Base-by-base conservation (phyloP, 805 yeast genomes). In the Brettanomyces sp. region DNA sequence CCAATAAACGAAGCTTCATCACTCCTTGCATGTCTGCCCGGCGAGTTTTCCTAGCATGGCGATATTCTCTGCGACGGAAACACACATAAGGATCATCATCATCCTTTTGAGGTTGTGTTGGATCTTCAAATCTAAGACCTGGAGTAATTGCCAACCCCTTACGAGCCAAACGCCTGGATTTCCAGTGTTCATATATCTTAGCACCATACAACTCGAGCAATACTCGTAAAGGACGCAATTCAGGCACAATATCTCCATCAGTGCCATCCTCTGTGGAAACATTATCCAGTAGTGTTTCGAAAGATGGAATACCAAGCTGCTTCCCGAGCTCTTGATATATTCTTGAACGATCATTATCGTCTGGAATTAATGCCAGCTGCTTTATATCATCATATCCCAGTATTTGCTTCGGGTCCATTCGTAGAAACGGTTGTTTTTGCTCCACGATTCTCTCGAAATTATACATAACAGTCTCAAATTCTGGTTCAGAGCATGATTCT, bases 31-130 rank as follows among this genome's bases (percentile, higher is more conserved):
- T 77, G 67, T 93, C 99, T 0, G 96, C 86, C 52, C 98, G 79
- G 63, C 99, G 79, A 0, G 99, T 93, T 63, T 93, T 93, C 63
- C 99, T 83, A 30, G 95, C 93, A 60, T 86, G 97, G 53, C 99
- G 79, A 52, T 88, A 83, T 59, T 90, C 98, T 63, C 99, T 83
- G 54, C 96, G 80, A 57, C 99, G 78, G 71, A 93, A 93, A 68
- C 97, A 88, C 37, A 88, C 83, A 63, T 93, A 93, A 1, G 99
- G 98, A 63, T 93, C 97, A 49, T 76, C 77, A 57, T 90, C 97
- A 57, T 90, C 97, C 58, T 89, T 89, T 37, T 61, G 63, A 28
- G 23, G 42, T 25, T 39, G 42, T 46, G 77, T 78, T 23, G 86
- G 86, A 54, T 86, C 90, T 66, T 90, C 97, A 61, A 86, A 89